Evolutionary conservation across 164 flowering plant species (phyloP).

Genomic region (Chimonanthus praecox): DNA sequence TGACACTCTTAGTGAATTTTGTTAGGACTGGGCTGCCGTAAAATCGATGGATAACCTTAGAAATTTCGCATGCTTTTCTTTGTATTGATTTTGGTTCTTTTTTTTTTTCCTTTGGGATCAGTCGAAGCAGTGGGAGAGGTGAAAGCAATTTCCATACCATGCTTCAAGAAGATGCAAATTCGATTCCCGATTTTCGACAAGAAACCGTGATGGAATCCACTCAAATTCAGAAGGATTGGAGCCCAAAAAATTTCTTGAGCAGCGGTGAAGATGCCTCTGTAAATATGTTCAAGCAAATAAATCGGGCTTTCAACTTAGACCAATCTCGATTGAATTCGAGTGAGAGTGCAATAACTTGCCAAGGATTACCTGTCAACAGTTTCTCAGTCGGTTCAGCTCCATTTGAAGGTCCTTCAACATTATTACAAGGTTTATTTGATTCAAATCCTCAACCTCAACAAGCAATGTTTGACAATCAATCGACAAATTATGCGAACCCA

Average conservation of each 20-base stretch:
- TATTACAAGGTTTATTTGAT: constrained; percentile 38
- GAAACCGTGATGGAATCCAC: constrained; percentile 18
- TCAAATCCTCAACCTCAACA: constrained; percentile 29
- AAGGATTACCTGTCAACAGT: constrained; percentile 18
- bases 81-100: not conserved
- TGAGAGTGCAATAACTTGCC: constrained; percentile 16
- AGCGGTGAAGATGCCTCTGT: constrained; percentile 23
- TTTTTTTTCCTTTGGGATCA: not conserved
- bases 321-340: constrained; percentile 23
- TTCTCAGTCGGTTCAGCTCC: constrained; percentile 28
- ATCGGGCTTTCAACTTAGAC: constrained; percentile 28
- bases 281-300: constrained; percentile 24
- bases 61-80: not conserved
- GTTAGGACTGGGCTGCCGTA: no score
- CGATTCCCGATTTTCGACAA: constrained; percentile 24
- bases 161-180: constrained; percentile 32
- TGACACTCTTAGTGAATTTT: no score
- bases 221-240: constrained; percentile 25
- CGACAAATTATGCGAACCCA: constrained; percentile 22
- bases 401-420: constrained; percentile 36
- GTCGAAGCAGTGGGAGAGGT: constrained; percentile 34
- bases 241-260: constrained; percentile 20
- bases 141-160: constrained; percentile 31
- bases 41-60: no score
- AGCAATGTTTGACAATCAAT: constrained; percentile 16